phyloP scores from a whole-genome alignment of 164 flowering plant genomes.

The Chloranthus sessilifolius region DNA sequence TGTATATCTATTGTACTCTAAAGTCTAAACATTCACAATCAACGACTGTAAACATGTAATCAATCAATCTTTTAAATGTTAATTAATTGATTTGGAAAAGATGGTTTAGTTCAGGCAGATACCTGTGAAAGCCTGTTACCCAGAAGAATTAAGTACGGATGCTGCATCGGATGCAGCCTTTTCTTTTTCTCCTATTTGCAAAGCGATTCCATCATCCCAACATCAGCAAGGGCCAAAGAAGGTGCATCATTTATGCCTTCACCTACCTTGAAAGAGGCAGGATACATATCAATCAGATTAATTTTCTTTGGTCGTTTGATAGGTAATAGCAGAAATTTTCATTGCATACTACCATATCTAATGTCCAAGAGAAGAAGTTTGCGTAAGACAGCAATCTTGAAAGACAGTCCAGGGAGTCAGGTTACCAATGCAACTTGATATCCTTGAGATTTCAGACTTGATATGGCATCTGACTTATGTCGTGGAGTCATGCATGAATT shows the following conservation, averaged over 20 bases:
- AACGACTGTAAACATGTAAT: too few relatives aligned
- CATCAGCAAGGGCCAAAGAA: conserved; percentile 93
- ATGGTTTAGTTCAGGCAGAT: conserved; percentile 3
- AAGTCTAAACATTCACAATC: too few relatives aligned
- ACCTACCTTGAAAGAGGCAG: conserved; percentile 53
- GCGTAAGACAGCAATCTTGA: not conserved
- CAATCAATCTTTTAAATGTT: too few relatives aligned
- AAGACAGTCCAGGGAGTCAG: not conserved
- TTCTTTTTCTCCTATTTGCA: conserved; percentile 76
- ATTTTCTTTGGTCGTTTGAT: not conserved
- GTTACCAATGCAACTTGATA: conserved; percentile 86
- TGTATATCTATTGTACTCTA: too few relatives aligned
- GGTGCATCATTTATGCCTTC: conserved; percentile 99
- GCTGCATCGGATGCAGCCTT: conserved; percentile 96
- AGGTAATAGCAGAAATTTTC: not conserved
- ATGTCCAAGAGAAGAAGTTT: too few relatives aligned
- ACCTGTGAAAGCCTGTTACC: conserved; percentile 91
- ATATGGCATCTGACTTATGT: conserved; percentile 59
- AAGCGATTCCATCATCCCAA: conserved; percentile 87
- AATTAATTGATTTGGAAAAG: too few relatives aligned
- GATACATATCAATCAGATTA: not conserved
- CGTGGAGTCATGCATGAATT: conserved; percentile 72
- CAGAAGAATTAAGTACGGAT: conserved; percentile 82
- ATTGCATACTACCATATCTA: not conserved
- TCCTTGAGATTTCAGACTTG: conserved; percentile 64